Conservation (phyloP, 2,329 filamentous ascomycete genomes). For the Monosporascus sp. region DNA sequence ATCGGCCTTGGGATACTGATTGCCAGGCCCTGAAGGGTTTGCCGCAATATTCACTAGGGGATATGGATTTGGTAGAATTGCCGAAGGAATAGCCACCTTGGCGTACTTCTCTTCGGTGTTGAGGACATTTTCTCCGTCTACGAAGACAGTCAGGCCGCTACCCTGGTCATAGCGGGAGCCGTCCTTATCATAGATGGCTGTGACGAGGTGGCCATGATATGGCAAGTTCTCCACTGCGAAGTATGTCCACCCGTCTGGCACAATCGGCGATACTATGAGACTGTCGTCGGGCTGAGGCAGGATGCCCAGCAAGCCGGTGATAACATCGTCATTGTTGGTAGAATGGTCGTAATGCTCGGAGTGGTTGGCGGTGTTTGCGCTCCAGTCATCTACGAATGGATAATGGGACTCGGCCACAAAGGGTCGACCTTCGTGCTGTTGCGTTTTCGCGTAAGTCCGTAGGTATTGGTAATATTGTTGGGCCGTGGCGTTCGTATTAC, state of each 20-base stretch:
- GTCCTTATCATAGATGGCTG: slow-evolving; percentile 34
- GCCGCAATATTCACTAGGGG: slow-evolving; percentile 34
- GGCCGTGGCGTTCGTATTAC: slow-evolving; percentile 27
- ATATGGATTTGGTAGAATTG: slow-evolving; percentile 10
- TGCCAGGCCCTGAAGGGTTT: slow-evolving; percentile 29
- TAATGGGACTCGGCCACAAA: slow-evolving; percentile 40
- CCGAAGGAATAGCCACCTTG: slow-evolving; percentile 11
- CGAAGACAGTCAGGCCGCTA: slow-evolving; percentile 31
- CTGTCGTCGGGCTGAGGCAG: slow-evolving; percentile 32
- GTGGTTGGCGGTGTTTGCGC: slow-evolving; percentile 31
- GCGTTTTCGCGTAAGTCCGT: slow-evolving; percentile 33
- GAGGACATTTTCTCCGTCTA: slow-evolving; percentile 29
- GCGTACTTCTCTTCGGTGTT: slow-evolving; percentile 11
- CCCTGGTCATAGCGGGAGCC: slow-evolving; percentile 31
- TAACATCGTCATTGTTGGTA: slow-evolving; percentile 38
- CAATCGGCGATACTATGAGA: slow-evolving; percentile 33
- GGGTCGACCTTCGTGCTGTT: slow-evolving; percentile 35
- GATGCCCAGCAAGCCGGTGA: slow-evolving; percentile 37
- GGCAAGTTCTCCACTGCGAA: slow-evolving; percentile 37
- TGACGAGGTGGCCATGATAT: slow-evolving; percentile 37
- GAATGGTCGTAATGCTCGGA: slow-evolving; percentile 40
- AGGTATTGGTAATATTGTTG: slow-evolving; percentile 34
- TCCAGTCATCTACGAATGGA: slow-evolving; percentile 31
- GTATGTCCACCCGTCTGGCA: slow-evolving; percentile 31
- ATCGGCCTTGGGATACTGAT: slow-evolving; percentile 28